Percentiles rank a stretch among this genome's conserved stretches.
phyloP scores from a whole-genome alignment of 192 early-diverging fungal genomes.

The Bifiguratus adelaidae region DNA sequence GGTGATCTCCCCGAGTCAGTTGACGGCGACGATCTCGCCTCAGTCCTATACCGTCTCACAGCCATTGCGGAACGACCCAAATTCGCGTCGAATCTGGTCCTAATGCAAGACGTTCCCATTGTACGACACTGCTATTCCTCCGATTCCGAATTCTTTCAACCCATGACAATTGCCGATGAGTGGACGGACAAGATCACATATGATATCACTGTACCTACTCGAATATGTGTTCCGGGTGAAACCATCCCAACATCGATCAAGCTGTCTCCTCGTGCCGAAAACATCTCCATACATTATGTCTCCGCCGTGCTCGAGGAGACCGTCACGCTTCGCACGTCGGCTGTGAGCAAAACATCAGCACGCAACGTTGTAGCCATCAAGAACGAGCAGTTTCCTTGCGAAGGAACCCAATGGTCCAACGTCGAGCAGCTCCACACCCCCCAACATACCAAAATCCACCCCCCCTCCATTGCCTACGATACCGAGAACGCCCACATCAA shows the following conservation, averaged over 20 bases:
- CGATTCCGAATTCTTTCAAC: constrained; percentile 30
- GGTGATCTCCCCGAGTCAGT: constrained; percentile 49
- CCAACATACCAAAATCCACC: too few species aligned
- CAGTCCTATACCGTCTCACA: constrained; percentile 32
- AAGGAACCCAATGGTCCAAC: constrained; percentile 7
- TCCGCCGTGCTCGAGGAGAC: constrained; percentile 46
- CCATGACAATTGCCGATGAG: constrained; percentile 35
- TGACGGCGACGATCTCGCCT: constrained; percentile 26
- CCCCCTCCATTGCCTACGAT: constrained; percentile 17
- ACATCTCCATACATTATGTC: constrained; percentile 24
- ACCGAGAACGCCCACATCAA: constrained; percentile 12
- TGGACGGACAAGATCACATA: constrained; percentile 42
- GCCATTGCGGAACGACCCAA: constrained; percentile 38
- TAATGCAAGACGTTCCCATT: constrained; percentile 18
- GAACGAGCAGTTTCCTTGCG: not conserved
- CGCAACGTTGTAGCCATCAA: constrained; percentile 2
- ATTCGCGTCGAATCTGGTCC: constrained; percentile 34
- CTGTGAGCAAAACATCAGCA: not conserved
- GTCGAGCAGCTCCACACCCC: constrained; percentile 3
- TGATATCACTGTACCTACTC: constrained; percentile 36
- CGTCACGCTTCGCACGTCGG: constrained; percentile 21
- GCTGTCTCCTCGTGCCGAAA: constrained; percentile 27
- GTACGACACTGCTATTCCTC: constrained; percentile 33
- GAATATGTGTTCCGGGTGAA: constrained; percentile 39
- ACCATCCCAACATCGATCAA: constrained; percentile 29